These are phyloP conservation scores for Oxytropis ochrocephala DNA, from an alignment of 306 rosid genomes.

Conservation along the genomic window DNA sequence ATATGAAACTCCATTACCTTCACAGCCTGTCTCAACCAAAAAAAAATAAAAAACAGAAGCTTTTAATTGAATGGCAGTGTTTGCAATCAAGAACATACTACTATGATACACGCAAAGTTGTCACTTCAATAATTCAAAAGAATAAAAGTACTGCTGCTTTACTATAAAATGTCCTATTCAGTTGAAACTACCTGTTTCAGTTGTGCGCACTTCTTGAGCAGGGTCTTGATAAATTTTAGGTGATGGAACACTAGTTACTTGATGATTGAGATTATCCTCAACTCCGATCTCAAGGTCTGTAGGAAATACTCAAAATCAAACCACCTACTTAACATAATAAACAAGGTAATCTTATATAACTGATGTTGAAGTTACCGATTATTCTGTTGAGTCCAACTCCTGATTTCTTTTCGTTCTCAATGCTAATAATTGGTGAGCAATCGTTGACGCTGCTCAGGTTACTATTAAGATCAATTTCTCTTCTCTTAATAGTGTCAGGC, in stretches of 20 bases:
- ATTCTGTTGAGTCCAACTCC: conserved; percentile 26
- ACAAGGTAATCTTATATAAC: conserved; percentile 17
- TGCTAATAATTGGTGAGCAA: conserved; percentile 24
- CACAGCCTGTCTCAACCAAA: conserved; percentile 32
- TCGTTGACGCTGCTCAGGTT: conserved; percentile 27
- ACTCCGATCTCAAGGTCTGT: conserved; percentile 43
- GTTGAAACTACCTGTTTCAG: conserved; percentile 36
- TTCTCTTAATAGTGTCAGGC: conserved; percentile 36
- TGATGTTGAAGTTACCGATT: conserved; percentile 44
- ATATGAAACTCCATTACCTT: conserved; percentile 35
- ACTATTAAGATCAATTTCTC: conserved; percentile 36
- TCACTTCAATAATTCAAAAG: not conserved
- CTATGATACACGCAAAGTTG: not conserved
- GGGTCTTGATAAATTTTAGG: conserved; percentile 24
- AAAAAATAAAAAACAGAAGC: conserved; percentile 9
- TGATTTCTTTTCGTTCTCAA: conserved; percentile 40
- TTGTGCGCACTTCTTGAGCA: conserved; percentile 31
- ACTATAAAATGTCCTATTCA: not conserved
- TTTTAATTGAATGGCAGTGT: conserved; percentile 28
- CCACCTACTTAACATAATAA: conserved; percentile 1
- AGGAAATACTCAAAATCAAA: conserved; percentile 23
- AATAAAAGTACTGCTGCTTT: not conserved
- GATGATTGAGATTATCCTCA: conserved; percentile 33
- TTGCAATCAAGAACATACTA: conserved; percentile 19
- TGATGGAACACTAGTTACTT: conserved; percentile 22